phyloP scores from a whole-genome alignment of 2,329 filamentous ascomycete genomes.

The Ophiosphaerella korrae region DNA sequence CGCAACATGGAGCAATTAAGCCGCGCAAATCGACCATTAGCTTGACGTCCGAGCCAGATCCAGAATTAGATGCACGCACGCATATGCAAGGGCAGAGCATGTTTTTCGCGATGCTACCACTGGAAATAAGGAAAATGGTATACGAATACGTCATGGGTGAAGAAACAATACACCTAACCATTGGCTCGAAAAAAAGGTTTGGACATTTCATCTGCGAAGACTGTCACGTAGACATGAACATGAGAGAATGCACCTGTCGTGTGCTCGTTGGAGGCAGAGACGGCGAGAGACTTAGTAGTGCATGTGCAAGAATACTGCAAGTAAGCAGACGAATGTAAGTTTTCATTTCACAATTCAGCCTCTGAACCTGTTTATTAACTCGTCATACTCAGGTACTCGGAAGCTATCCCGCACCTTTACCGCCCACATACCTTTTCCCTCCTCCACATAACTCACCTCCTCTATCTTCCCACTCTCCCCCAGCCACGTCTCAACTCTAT shows the following conservation, averaged over 20 bases:
- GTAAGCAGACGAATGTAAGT: constrained; percentile 21
- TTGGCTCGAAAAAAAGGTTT: constrained; percentile 35
- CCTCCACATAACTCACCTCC: constrained; percentile 40
- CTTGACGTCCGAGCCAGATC: constrained; percentile 22
- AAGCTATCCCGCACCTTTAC: constrained; percentile 39
- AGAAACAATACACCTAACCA: constrained; percentile 38
- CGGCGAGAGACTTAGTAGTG: constrained; percentile 15
- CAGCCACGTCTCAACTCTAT: constrained; percentile 33
- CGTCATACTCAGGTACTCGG: constrained; percentile 32
- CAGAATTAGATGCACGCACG: constrained; percentile 33
- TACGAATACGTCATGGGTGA: constrained; percentile 38
- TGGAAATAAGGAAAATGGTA: constrained; percentile 38
- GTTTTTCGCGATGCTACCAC: constrained; percentile 39
- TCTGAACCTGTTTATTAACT: not conserved
- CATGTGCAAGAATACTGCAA: constrained; percentile 24
- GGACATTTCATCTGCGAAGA: constrained; percentile 41
- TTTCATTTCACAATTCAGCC: not conserved
- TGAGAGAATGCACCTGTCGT: constrained; percentile 31
- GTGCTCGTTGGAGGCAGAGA: constrained; percentile 35
- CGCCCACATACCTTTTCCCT: constrained; percentile 38
- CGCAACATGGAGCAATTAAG: constrained; percentile 1
- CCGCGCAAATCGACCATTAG: constrained; percentile 30
- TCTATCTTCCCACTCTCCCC: constrained; percentile 38
- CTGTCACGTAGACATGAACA: constrained; percentile 1
- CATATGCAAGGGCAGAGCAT: constrained; percentile 32